A percentile compares a stretch with the other conserved stretches of the same genome.
phyloP scores from a whole-genome alignment of 2,329 filamentous ascomycete species.

The Phialocephala subalpina region DNA sequence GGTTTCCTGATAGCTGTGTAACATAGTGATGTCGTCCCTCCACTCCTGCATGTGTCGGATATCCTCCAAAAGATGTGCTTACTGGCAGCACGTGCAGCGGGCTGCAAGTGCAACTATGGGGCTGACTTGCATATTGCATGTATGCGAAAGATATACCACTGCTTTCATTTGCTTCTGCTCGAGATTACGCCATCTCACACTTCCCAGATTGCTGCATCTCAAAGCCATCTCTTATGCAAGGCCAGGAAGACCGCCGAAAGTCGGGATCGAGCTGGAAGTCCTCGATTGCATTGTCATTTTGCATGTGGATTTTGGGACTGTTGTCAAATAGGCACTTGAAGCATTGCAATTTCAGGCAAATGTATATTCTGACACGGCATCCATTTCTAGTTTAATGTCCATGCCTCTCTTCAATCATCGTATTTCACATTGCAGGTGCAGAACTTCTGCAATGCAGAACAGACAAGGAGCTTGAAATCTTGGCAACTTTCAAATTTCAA shows the following conservation, averaged over 20 bases:
- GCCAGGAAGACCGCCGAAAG: background rate
- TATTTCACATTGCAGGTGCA: too few species aligned
- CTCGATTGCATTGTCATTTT: background rate
- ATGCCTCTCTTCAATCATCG: too few species aligned
- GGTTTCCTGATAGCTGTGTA: constrained; percentile 7
- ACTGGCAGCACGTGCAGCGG: background rate
- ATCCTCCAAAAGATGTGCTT: constrained; percentile 2
- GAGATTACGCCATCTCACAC: background rate
- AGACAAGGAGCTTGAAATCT: too few species aligned
- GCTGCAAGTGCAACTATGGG: background rate
- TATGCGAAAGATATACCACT: constrained; percentile 4
- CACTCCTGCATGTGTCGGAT: background rate
- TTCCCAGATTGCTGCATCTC: background rate
- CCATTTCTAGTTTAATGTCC: too few species aligned
- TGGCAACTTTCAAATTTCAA: too few species aligned
- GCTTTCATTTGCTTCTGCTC: background rate
- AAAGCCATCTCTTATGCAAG: background rate
- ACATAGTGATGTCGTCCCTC: background rate
- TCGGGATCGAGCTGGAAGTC: background rate
- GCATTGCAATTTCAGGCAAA: background rate
- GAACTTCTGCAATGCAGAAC: too few species aligned
- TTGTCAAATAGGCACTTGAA: background rate
- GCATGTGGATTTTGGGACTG: background rate
- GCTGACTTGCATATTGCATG: constrained; percentile 1
- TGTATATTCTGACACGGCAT: too few species aligned